Base-by-base conservation (phyloP, 2,329 filamentous ascomycete genomes). In the Fusarium phyllophilum region DNA sequence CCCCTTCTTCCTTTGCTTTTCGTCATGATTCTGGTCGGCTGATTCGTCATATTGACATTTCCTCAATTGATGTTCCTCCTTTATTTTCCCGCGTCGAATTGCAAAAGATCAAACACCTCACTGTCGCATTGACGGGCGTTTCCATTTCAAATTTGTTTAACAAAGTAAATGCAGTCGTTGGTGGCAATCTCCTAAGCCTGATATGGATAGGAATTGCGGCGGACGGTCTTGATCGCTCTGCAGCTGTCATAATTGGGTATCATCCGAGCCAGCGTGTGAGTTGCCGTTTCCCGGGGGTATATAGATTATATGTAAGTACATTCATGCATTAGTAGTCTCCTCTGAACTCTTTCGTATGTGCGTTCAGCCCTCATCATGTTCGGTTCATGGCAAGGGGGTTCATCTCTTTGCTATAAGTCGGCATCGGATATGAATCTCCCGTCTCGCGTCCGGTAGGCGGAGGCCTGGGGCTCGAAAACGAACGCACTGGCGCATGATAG, bases 331-430 rank as follows among this genome's bases (percentile, higher is more conserved):
- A 68, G 29, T 59, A 41, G 62, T 54, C 59, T 44, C 46, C 45
- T 56, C 45, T 42, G 48, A 34, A n/a, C 52, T 42, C 22, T 63
- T 51, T 66, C 59, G 58, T 65, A 49, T 29, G 38, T n/a, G 24
- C 55, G 15, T 38, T 38, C 34, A 33, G 9, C 34, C n/a, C 51
- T 46, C 24, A 63, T 83, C 81, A 88, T 83, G 89, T 85, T 76
- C 85, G 84, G 79, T 90, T 89, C 87, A 90, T 89, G 62, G 84
- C 86, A 29, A 90, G 81, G 7, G 88, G 88, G 75, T 90, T 88
- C 79, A 88, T 85, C 60, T 84, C 82, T 54, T 85, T 83, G 49
- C 82, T 73, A 38, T 77, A 67, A 42, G 67, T 72, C 74, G 78
- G 76, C 49, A 56, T 79, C 46, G 82, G 81, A 70, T 85, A 85